phyloP scores from a whole-genome alignment of 768 basidiomycete genomes.

The Dictyophora rubrovolvata region DNA sequence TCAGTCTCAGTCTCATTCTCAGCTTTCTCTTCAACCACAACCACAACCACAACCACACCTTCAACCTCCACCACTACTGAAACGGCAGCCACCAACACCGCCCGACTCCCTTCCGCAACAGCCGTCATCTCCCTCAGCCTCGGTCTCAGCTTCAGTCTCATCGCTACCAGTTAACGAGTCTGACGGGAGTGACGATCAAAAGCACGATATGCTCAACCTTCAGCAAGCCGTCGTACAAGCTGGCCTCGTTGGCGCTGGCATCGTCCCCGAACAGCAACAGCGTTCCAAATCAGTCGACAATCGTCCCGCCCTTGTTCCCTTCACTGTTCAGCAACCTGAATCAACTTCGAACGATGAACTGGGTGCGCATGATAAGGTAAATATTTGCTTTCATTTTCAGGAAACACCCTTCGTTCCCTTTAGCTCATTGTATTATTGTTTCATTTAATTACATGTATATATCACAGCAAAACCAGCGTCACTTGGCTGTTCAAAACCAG shows the following conservation, averaged over 20 bases:
- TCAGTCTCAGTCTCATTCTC: background rate
- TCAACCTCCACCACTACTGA: background rate
- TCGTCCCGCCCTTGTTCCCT: background rate
- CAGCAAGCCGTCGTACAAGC: conserved; percentile 1
- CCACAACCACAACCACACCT: background rate
- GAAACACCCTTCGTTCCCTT: too few species aligned
- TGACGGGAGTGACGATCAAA: background rate
- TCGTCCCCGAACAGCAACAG: background rate
- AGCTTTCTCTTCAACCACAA: conserved; percentile 6
- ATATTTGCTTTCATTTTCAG: background rate
- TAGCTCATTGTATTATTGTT: too few species aligned
- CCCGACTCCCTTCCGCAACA: conserved; percentile 9
- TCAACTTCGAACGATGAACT: background rate
- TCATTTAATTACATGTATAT: too few species aligned
- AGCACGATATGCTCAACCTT: background rate
- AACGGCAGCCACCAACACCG: conserved; percentile 1
- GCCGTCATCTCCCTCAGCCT: conserved; percentile 2
- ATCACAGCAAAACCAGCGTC: background rate
- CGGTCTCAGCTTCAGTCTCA: background rate
- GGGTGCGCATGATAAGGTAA: background rate
- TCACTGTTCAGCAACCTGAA: background rate
- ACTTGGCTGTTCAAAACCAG: background rate
- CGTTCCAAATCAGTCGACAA: conserved; percentile 1
- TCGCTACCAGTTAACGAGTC: background rate
- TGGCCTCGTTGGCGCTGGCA: conserved; percentile 2